These are phyloP conservation scores for Prunus mira DNA, from an alignment of 306 rosid genomes.

Conservation along the genomic window DNA sequence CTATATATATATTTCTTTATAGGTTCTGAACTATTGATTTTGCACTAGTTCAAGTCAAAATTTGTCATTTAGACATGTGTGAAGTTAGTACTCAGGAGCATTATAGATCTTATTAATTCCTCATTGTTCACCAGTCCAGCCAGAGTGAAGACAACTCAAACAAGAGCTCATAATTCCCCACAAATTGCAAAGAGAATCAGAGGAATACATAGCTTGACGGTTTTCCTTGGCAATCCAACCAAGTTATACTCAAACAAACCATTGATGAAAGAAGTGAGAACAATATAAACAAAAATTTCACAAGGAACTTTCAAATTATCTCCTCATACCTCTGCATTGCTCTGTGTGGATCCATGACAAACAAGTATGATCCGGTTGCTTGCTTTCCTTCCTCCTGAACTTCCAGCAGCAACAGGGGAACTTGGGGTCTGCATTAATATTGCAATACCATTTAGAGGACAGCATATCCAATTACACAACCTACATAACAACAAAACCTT, in stretches of 20 bases:
- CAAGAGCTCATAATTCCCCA: slow-evolving; percentile 17
- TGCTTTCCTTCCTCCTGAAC: slow-evolving; percentile 74
- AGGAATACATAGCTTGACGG: not conserved
- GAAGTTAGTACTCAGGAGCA: too few species aligned
- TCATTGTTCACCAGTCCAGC: not conserved
- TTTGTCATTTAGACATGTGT: not conserved
- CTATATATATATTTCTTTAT: not conserved
- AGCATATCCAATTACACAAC: slow-evolving; percentile 17
- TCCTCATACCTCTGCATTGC: slow-evolving; percentile 50
- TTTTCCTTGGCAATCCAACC: not conserved
- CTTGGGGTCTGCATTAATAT: slow-evolving; percentile 81
- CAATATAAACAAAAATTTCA: not conserved
- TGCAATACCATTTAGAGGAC: slow-evolving; percentile 32
- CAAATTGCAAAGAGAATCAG: not conserved
- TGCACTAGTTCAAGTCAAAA: not conserved
- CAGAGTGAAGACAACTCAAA: not conserved
- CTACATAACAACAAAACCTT: slow-evolving; percentile 9
- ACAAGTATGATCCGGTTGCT: slow-evolving; percentile 63
- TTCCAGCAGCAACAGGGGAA: slow-evolving; percentile 76
- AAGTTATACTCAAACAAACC: not conserved
- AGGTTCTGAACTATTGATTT: not conserved
- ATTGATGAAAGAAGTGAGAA: not conserved
- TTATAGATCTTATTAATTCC: not conserved
- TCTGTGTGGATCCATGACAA: slow-evolving; percentile 70
- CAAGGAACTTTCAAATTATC: not conserved